Evolutionary conservation across 306 rosid genomes (phyloP), one percentile per base, ranked within the genome.

Genomic region (Medicago lupulina): DNA sequence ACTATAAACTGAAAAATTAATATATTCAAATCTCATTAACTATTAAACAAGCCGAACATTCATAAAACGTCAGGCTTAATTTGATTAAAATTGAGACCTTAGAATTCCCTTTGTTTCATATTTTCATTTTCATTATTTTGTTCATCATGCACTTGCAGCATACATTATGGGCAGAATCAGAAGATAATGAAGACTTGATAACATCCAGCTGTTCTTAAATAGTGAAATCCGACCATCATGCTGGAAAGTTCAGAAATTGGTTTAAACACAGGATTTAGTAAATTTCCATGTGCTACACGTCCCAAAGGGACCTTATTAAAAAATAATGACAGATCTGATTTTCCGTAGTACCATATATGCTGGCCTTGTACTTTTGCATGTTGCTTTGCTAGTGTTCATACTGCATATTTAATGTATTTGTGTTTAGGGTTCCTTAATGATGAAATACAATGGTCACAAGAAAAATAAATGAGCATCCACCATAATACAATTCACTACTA

Each of bases 301-400:
- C 59, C 79, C 82, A 57, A 2, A 57, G 44, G 71, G 49, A 15
- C 69, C 72, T 58, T 21, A 41, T 50, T 57, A 41, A 60, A 75
- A 54, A 18, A 76, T 36, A 80, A 15, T 61, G 70, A 55, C 71
- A 71, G 79, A 72, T 82, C 77, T 66, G 79, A 82, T 77, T 82
- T 82, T 82, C 85, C 85, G 85, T 82, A 66, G 85, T 82, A 71
- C 85, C 82, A 17, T 81, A 68, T 68, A 71, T 66, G 65, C 71
- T 34, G 76, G 60, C 67, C 36, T 39, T 71, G 85, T 82, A 71
- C 85, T 82, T 57, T 13, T 59, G 51, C 82, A 82, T 61, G 76
- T 65, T 71, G 57, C 79, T 74, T 67, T 66, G 44, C 70, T 73
- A 31, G 75, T 70, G 17, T 82, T 81, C 81, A 82, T 4, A 76